Base-by-base conservation (phyloP, 1,284 basidiomycete genomes). In the Acaromyces ingoldii region DNA sequence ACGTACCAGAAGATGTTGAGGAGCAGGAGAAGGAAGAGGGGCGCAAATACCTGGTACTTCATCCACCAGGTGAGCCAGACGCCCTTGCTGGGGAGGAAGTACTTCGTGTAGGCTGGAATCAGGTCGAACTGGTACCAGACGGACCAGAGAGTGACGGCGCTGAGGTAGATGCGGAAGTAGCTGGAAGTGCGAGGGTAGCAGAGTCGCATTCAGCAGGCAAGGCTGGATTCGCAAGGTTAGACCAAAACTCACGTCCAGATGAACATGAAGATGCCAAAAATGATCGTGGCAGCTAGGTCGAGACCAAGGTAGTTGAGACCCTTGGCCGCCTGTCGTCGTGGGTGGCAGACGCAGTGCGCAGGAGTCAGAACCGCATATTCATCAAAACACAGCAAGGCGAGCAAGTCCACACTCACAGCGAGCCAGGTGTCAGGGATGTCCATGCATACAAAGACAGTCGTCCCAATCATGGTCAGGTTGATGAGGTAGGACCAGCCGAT, bases 111-210 rank as follows among this genome's bases (percentile, higher is more conserved):
- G 31, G 41, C 58, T 15, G 88, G 89, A 54, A 90, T 81, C 13
- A 87, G 77, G 51, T 88, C 82, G 58, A 84, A 90, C 70, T 98
- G 83, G 29, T 74, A 79, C 84, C 85, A 92, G 1, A 96, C 87
- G 1, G 89, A 91, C 79, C 82, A 87, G 25, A 98, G 81, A 21
- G 98, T 95, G 46, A 80, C 78, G 37, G 93, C 76, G 75, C 96
- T 97, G 29, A 95, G 80, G 75, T 88, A 96, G 76, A 96, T 92
- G 1, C 95, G 88, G 82, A 95, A 91, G 77, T 98, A 98, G 3
- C 89, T 92, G 69, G 21, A 41, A 2, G 22, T 17, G 44, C 48
- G 41, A 54, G 33, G 56, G 31, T 37, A 17, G 30, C 48, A 30
- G 52, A 5, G 1, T 6, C 7, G 31, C 6, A 9, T 6, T n/a